phyloP scores from a whole-genome alignment of 306 rosid species.

The Cicer bijugum region DNA sequence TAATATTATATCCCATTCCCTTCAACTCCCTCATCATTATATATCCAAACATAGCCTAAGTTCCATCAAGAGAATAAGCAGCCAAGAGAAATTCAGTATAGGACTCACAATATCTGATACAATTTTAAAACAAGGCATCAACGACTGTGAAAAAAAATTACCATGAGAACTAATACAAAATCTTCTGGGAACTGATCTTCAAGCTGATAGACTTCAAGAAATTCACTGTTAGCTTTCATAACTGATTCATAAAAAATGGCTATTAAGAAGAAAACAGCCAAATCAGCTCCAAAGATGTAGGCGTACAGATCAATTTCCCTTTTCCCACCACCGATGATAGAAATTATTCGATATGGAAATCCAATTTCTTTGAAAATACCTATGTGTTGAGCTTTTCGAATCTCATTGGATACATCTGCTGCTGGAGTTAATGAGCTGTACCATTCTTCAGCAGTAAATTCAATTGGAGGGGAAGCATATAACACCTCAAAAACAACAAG shows the following conservation, averaged over 20 bases:
- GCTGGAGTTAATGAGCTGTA: conserved; percentile 84
- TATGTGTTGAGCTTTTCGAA: conserved; percentile 61
- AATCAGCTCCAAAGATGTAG: conserved; percentile 86
- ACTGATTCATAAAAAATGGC: conserved; percentile 78
- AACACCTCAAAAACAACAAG: conserved; percentile 80
- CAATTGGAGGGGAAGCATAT: conserved; percentile 70
- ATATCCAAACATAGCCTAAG: conserved; percentile 31
- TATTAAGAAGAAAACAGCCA: conserved; percentile 81
- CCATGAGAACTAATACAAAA: conserved; percentile 82
- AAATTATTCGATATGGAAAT: conserved; percentile 76
- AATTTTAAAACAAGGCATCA: conserved; percentile 16
- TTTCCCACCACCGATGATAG: conserved; percentile 84
- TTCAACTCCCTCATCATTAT: conserved; percentile 13
- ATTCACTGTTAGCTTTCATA: conserved; percentile 73
- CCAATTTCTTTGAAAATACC: conserved; percentile 67
- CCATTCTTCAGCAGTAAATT: conserved; percentile 68
- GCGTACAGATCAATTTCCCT: conserved; percentile 89
- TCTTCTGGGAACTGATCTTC: conserved; percentile 96
- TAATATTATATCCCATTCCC: conserved; percentile 8
- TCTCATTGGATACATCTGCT: conserved; percentile 82
- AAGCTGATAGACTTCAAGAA: conserved; percentile 87
- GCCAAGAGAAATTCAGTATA: conserved; percentile 18
- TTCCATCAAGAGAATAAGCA: conserved; percentile 36
- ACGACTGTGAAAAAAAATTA: conserved; percentile 33
- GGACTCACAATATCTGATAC: neutral